A percentile compares a stretch with the other conserved stretches of the same genome.
Evolutionary conservation across 495 filamentous ascomycete species (phyloP).

Genomic region (Penicillium paxilli): DNA sequence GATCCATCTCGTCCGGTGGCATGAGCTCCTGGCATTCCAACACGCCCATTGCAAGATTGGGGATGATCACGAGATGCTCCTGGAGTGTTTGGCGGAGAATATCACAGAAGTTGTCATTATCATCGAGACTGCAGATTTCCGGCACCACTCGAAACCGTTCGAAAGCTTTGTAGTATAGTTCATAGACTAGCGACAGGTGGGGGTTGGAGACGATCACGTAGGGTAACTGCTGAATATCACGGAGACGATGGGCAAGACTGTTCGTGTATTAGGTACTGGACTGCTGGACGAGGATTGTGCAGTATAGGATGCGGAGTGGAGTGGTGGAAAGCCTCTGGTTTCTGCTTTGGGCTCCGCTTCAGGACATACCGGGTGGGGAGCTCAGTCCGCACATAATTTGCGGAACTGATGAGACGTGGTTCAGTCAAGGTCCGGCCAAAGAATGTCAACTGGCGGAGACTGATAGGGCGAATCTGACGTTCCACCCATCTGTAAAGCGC

Average conservation of each 20-base stretch:
- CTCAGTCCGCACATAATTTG: slow-evolving; percentile 96
- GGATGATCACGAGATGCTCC: slow-evolving; percentile 91
- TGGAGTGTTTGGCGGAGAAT: slow-evolving; percentile 74
- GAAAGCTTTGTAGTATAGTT: slow-evolving; percentile 94
- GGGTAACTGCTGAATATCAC: slow-evolving; percentile 95
- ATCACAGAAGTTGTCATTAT: slow-evolving; percentile 88
- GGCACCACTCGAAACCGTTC: slow-evolving; percentile 81
- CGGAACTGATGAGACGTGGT: slow-evolving; percentile 82
- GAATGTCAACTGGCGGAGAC: slow-evolving; percentile 88
- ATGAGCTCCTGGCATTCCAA: slow-evolving; percentile 82
- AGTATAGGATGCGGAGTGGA: background rate
- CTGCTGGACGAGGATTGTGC: background rate
- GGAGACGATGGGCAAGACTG: slow-evolving; percentile 87
- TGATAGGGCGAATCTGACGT: slow-evolving; percentile 81
- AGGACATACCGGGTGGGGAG: slow-evolving; percentile 74
- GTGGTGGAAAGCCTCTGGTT: background rate
- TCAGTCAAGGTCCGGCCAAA: slow-evolving; percentile 92
- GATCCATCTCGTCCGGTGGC: slow-evolving; percentile 75
- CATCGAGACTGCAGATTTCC: slow-evolving; percentile 81
- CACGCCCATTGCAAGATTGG: slow-evolving; percentile 89
- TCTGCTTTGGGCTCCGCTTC: background rate
- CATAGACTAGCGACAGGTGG: slow-evolving; percentile 91
- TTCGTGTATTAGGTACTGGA: background rate
- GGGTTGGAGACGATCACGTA: slow-evolving; percentile 96
- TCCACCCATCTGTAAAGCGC: slow-evolving; percentile 70